These are phyloP conservation scores for Colletotrichum sp. DNA, from an alignment of 2,329 filamentous ascomycete species.

Conservation along the genomic window DNA sequence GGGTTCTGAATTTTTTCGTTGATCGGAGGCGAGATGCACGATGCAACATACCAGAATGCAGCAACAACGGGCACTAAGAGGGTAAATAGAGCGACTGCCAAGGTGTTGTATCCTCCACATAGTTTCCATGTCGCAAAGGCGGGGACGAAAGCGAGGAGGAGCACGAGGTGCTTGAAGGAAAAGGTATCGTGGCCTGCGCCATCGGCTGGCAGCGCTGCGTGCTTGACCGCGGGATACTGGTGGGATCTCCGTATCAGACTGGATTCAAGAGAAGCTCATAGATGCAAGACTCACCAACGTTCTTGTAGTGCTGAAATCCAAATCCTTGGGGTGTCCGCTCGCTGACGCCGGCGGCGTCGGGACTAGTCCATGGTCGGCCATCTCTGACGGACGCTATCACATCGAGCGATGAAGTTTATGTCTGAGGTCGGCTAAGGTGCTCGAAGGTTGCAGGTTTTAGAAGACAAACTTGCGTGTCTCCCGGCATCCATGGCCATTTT, in stretches of 20 bases:
- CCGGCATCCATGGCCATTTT: too few species aligned
- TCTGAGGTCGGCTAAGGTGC: too few species aligned
- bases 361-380: background rate
- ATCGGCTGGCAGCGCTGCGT: conserved; percentile 84
- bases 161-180: conserved; percentile 75
- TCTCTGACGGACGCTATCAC: background rate
- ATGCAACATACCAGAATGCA: conserved; percentile 77
- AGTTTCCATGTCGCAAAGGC: conserved; percentile 78
- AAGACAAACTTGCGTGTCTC: too few species aligned
- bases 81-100: conserved; percentile 77
- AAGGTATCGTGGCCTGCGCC: conserved; percentile 77
- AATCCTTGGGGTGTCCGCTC: background rate
- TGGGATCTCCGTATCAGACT: background rate
- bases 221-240: conserved; percentile 84
- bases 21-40: conserved; percentile 76
- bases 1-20: conserved; percentile 84
- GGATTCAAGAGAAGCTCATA: too few species aligned
- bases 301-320: background rate
- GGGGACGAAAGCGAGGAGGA: conserved; percentile 69
- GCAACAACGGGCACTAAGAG: conserved; percentile 71
- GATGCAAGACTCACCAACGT: too few species aligned
- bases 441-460: too few species aligned
- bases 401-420: too few species aligned
- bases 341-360: background rate
- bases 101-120: conserved; percentile 79